Conservation (phyloP, 1,139 yeast genomes). For the Hyphopichia burtonii region DNA sequence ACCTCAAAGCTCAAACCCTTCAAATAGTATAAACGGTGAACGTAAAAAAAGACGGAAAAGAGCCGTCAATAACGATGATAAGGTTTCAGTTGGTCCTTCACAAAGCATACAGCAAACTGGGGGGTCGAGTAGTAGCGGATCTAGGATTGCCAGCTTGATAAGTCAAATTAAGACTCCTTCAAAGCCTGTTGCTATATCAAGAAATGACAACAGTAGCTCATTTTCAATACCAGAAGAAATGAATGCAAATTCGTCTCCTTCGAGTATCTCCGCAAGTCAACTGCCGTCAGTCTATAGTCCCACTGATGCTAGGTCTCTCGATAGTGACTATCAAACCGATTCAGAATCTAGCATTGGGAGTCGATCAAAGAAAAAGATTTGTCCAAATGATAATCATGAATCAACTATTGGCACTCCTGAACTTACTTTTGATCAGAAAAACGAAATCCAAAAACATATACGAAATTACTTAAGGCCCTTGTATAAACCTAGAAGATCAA, state of each 20-base stretch:
- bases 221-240: slow-evolving; percentile 2
- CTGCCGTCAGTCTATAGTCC: slow-evolving; percentile 5
- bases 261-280: slow-evolving; percentile 4
- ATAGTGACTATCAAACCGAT: slow-evolving; percentile 15
- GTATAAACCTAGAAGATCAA: slow-evolving; percentile 25
- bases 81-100: background rate
- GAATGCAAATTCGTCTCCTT: slow-evolving; percentile 6
- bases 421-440: slow-evolving; percentile 46
- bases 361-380: background rate
- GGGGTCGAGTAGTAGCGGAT: background rate
- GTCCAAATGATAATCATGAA: background rate
- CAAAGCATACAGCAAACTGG: slow-evolving; percentile 5
- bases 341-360: background rate
- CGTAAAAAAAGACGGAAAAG: slow-evolving; percentile 20
- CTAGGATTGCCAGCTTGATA: slow-evolving; percentile 24
- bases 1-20: no score
- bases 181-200: slow-evolving; percentile 4
- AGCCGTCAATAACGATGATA: background rate
- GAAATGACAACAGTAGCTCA: slow-evolving; percentile 1
- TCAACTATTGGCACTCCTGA: slow-evolving; percentile 7
- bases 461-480: slow-evolving; percentile 49
- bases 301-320: slow-evolving; percentile 10
- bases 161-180: slow-evolving; percentile 22
- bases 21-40: background rate
- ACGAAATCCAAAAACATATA: slow-evolving; percentile 51